Base-by-base conservation (phyloP, 306 rosid species). In the Pyrus bretschneideri region DNA sequence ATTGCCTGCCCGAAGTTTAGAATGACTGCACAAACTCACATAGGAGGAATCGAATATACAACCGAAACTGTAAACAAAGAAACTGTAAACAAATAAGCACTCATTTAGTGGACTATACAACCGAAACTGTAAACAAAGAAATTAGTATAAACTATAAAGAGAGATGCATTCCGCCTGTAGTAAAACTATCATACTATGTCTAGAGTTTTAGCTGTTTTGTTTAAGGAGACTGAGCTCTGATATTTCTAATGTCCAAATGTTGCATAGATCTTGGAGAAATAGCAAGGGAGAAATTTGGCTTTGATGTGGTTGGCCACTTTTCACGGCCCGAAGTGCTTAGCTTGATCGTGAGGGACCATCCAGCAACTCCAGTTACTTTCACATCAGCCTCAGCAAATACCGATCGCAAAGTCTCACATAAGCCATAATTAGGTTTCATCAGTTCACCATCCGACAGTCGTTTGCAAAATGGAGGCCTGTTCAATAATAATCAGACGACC, bases 271-370 rank as follows among this genome's bases (percentile, higher is more conserved):
- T 92, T 51, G 98, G 97, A 70, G 98, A 92, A 60, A 89, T 92
- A 78, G 96, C 87, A 3, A 84, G 93, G 78, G 96, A 80, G 6
- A 95, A 92, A 86, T 89, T 92, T 51, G 93, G 72, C 85, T 95
- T 95, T 45, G 97, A 95, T 55, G 98, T 92, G 86, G 93, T 92
- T 60, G 98, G 98, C 79, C 97, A 95, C 82, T 95, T 86, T 76
- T 82, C 96, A 40, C 87, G 96, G 80, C 95, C 97, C 31, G 97
- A 95, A 79, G 95, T 95, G 71, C 92, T 95, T 30, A 89, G 91
- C 87, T 85, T 95, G 88, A 77, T 62, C 75, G 96, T 90, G 58
- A 85, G 82, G 84, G 98, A 92, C 83, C 88, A 89, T 78, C 98
- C 93, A 35, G 29, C 89, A 54, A 83, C 62, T 29, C 88, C 96